Evolutionary conservation across 2,329 filamentous ascomycete genomes (phyloP).

Genomic region (Cladosporium sp.): DNA sequence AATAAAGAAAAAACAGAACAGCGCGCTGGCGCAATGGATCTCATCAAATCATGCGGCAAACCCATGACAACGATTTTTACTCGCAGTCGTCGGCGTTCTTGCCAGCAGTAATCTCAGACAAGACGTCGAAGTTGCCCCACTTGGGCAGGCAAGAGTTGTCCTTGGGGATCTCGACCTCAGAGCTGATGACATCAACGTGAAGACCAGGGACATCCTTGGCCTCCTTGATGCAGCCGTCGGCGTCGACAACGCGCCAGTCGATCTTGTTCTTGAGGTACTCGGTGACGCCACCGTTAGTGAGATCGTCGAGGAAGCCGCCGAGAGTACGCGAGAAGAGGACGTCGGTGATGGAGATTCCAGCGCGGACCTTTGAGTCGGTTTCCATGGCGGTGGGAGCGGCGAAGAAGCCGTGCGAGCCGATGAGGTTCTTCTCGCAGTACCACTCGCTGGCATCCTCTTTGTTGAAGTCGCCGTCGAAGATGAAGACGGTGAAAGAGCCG

Average conservation of each 20-base stretch:
- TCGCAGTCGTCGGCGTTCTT: constrained; percentile 9
- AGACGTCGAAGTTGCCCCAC: constrained; percentile 9
- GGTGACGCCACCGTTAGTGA: constrained; percentile 11
- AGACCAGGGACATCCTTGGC: constrained; percentile 12
- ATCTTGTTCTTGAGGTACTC: constrained; percentile 12
- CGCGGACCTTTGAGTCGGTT: constrained; percentile 8
- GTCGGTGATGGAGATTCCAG: constrained; percentile 11
- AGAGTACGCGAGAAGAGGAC: constrained; percentile 3
- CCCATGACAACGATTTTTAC: neutral
- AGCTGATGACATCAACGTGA: constrained; percentile 6
- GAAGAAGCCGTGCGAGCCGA: constrained; percentile 58
- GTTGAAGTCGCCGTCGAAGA: constrained; percentile 60
- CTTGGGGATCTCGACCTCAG: constrained; percentile 9
- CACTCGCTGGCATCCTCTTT: constrained; percentile 46
- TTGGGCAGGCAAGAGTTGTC: neutral
- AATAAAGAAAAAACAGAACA: neutral
- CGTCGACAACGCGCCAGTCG: constrained; percentile 9
- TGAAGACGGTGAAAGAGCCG: constrained; percentile 60
- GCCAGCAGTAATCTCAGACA: constrained; percentile 11
- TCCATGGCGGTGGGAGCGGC: constrained; percentile 16
- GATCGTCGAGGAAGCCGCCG: constrained; percentile 6
- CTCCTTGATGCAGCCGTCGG: constrained; percentile 10
- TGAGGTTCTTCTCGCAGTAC: constrained; percentile 51
- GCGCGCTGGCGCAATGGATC: constrained; percentile 3
- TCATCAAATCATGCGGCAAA: constrained; percentile 9